Evolutionary conservation across 1,284 basidiomycete species (phyloP).

Genomic region (Rhodotorula sp.): DNA sequence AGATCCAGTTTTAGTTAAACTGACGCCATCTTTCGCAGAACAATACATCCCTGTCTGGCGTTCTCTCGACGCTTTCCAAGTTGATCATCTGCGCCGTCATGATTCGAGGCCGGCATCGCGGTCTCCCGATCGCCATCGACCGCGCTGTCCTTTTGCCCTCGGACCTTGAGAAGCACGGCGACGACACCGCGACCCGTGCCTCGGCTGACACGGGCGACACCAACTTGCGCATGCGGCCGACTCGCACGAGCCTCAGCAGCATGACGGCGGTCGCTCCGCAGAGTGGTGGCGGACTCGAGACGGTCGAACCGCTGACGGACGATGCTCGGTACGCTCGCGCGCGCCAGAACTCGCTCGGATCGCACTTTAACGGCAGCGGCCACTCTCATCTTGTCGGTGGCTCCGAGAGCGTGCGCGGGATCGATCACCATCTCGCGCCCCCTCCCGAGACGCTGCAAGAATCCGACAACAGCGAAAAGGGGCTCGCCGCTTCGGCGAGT

Average conservation of each 20-base stretch:
- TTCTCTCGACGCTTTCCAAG: slow-evolving; percentile 77
- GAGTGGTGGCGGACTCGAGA: slow-evolving; percentile 6
- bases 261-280: background rate
- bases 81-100: slow-evolving; percentile 81
- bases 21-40: slow-evolving; percentile 11
- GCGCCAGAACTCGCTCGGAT: background rate
- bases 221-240: background rate
- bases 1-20: background rate
- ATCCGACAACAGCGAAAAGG: background rate
- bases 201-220: slow-evolving; percentile 11
- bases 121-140: slow-evolving; percentile 63
- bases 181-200: slow-evolving; percentile 22
- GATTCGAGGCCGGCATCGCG: slow-evolving; percentile 88
- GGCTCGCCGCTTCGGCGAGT: background rate
- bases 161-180: slow-evolving; percentile 40
- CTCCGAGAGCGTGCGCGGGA: background rate
- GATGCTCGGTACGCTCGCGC: slow-evolving; percentile 2
- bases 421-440: too few relatives aligned
- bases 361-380: background rate
- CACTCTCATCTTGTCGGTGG: too few relatives aligned
- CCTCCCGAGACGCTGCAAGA: background rate
- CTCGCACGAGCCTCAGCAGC: slow-evolving; percentile 5
- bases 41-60: slow-evolving; percentile 75
- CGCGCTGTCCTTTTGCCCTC: slow-evolving; percentile 59
- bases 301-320: slow-evolving; percentile 16